A percentile compares a stretch with the other conserved stretches of the same genome.
Conservation (phyloP, 768 basidiomycete species). For the Kockovaella imperatae region DNA sequence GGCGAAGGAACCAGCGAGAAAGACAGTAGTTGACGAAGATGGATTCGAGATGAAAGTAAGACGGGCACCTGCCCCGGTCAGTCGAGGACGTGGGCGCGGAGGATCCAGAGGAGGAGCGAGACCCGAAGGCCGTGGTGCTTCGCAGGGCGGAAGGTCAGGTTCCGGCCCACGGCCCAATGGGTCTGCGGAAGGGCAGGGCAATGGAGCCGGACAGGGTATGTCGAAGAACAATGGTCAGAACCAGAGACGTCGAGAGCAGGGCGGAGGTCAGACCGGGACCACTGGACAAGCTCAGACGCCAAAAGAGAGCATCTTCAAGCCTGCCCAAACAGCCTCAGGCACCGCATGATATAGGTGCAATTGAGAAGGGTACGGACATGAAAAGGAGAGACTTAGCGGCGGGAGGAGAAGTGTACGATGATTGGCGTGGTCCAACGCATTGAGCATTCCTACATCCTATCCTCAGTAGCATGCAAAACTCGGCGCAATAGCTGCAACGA, state of each 20-base stretch:
- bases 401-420: too few species aligned
- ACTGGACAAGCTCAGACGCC: neutral
- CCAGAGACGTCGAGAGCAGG: neutral
- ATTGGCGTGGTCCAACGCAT: too few species aligned
- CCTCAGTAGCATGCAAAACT: too few species aligned
- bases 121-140: conserved; percentile 2
- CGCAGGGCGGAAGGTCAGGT: neutral
- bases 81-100: conserved; percentile 6
- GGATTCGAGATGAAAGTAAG: conserved; percentile 33
- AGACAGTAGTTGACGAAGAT: conserved; percentile 24
- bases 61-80: neutral
- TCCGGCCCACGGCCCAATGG: neutral
- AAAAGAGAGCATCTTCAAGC: conserved; percentile 7
- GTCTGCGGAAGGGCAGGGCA: too few species aligned
- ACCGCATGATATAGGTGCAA: too few species aligned
- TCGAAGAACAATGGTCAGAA: neutral
- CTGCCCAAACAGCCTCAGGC: neutral
- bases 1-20: neutral
- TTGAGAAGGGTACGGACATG: too few species aligned
- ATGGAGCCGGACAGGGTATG: too few species aligned
- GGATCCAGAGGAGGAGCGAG: conserved; percentile 4
- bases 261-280: neutral
- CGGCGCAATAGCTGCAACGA: too few species aligned
- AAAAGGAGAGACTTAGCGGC: too few species aligned
- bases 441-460: too few species aligned